Evolutionary conservation across 805 yeast species (phyloP), one percentile per base, ranked within the genome.

Genomic region (Spathaspora boniae): DNA sequence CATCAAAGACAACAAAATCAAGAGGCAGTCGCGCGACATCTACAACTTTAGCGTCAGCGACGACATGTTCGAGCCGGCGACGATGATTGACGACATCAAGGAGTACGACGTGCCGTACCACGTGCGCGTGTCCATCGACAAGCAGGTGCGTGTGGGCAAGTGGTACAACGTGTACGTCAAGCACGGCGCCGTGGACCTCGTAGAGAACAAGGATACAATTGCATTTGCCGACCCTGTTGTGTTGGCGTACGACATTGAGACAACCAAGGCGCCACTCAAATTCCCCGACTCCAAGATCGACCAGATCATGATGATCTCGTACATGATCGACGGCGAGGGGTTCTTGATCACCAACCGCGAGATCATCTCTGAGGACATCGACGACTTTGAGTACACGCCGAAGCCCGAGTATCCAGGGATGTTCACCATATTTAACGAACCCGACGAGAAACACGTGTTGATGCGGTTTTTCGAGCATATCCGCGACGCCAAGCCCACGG

Each of bases 251-350:
- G 99, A 93, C 72, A 93, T 93, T 37, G 99, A 93, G 68, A 93
- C 99, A 1, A 87, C 97, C 9, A 93, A 93, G 56, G 87, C 94
- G 9, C 98, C 98, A 2, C 70, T 93, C 41, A 94, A 93, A 56
- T 93, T 93, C 47, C 99, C 99, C 0, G 98, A 87, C 50, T 75
- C 96, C 5, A 70, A 82, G 8, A 72, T 84, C 5, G 99, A 93
- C 62, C 94, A 86, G 58, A 76, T 93, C 26, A 93, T 93, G 97
- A 94, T 94, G 98, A 93, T 93, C 33, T 94, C 98, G 2, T 93
- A 93, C 56, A 94, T 94, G 98, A 89, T 93, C 42, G 98, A 93
- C 55, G 98, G 98, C 8, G 95, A 86, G 48, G 99, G 99, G 25
- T 93, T 67, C 54, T 65, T 93, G 26, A 94, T 93, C 41, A 93